Conservation (phyloP, 2,329 filamentous ascomycete genomes). For the Fusarium stilboides region DNA sequence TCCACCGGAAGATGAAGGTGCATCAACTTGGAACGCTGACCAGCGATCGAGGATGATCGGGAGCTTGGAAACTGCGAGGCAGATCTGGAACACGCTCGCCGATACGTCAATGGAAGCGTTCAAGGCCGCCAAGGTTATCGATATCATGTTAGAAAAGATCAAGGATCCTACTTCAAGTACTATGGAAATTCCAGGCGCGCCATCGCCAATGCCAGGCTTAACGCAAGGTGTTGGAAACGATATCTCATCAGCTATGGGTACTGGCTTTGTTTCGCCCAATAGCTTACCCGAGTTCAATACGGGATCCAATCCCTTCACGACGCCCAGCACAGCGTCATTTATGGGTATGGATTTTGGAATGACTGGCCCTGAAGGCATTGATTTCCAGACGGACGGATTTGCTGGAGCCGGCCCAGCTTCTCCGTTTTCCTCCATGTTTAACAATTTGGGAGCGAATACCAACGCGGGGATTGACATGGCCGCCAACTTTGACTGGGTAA, state of each 20-base stretch:
- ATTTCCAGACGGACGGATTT: constrained; percentile 53
- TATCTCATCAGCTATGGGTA: constrained; percentile 47
- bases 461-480: constrained; percentile 60
- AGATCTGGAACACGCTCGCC: constrained; percentile 85
- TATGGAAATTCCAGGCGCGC: constrained; percentile 23
- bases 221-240: constrained; percentile 60
- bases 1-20: constrained; percentile 59
- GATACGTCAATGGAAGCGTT: constrained; percentile 90
- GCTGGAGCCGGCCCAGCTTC: constrained; percentile 54
- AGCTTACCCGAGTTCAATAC: constrained; percentile 49
- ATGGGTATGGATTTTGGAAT: constrained; percentile 62
- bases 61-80: constrained; percentile 78
- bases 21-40: constrained; percentile 69
- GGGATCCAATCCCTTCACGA: constrained; percentile 52
- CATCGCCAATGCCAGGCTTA: constrained; percentile 46
- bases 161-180: constrained; percentile 53
- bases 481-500: constrained; percentile 72
- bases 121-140: constrained; percentile 86
- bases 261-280: constrained; percentile 47
- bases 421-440: constrained; percentile 69
- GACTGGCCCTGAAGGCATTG: constrained; percentile 50
- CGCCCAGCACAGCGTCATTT: constrained; percentile 59
- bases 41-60: constrained; percentile 82
- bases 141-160: constrained; percentile 87
- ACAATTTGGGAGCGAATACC: constrained; percentile 56